phyloP scores from a whole-genome alignment of 2,329 filamentous ascomycete genomes.

The Diaporthe aspalathi region DNA sequence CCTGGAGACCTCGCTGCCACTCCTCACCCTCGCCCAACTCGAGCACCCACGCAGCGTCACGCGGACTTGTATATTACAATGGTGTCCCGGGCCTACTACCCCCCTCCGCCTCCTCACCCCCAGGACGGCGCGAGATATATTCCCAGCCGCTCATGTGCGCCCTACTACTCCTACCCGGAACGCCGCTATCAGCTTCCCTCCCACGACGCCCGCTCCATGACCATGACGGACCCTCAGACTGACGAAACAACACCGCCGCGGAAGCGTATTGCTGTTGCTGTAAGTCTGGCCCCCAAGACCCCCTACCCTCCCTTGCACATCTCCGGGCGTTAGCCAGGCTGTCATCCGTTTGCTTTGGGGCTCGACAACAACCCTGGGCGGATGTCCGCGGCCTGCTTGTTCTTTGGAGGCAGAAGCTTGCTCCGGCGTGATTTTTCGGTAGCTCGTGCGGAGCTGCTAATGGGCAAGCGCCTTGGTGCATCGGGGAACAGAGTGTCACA shows the following conservation, averaged over 20 bases:
- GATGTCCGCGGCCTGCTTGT: background rate
- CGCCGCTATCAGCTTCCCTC: conserved; percentile 52
- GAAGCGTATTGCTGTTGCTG: conserved; percentile 70
- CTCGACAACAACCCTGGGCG: too few relatives aligned
- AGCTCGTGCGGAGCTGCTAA: conserved; percentile 2
- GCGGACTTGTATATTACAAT: conserved; percentile 47
- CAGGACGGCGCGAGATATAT: conserved; percentile 53
- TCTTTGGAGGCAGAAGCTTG: background rate
- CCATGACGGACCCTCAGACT: conserved; percentile 54
- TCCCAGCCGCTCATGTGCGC: conserved; percentile 50
- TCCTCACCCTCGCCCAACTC: background rate
- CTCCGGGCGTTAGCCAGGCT: background rate
- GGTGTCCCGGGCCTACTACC: conserved; percentile 56
- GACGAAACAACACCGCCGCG: conserved; percentile 60
- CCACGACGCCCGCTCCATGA: conserved; percentile 51
- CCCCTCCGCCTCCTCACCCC: conserved; percentile 42
- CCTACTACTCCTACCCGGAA: conserved; percentile 51
- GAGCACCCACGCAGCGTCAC: conserved; percentile 13
- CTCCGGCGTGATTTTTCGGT: background rate
- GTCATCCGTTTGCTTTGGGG: background rate
- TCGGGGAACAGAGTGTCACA: conserved; percentile 14
- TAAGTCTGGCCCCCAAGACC: conserved; percentile 50
- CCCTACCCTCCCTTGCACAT: too few relatives aligned
- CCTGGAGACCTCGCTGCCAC: conserved; percentile 7
- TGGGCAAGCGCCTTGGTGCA: conserved; percentile 4